Base-by-base conservation (phyloP, 2,329 filamentous ascomycete genomes). In the Tolypocladium guangdongense region DNA sequence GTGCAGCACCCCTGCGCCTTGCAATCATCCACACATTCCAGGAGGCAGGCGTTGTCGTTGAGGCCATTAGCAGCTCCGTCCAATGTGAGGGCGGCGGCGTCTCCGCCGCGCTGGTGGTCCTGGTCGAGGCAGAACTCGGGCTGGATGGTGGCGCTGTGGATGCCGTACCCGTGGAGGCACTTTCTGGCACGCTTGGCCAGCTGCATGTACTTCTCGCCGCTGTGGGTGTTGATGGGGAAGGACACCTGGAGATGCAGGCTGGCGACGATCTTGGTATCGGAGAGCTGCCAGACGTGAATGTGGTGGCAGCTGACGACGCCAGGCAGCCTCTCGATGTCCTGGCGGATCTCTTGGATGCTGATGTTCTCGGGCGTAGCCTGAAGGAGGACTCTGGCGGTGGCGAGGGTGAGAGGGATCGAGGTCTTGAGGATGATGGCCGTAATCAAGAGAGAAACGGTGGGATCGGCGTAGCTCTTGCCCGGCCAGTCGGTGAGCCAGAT, bases 101-200 rank as follows among this genome's bases (percentile, higher is more conserved):
- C 68, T 3, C 69, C 66, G 16, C 66, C 60, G 39, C 72, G 71
- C 53, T 63, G 66, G 57, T 75, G 77, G 51, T 69, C 67, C 41
- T 71, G 64, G 58, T 81, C 80, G 30, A 81, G 68, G 57, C 81
- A 83, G 61, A 85, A 99, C 69, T 99, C 93, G 7, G 93, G 93
- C 70, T 99, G 93, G 61, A 99, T 97, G 14, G 93, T 99, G 37
- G 90, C 92, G 38, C 88, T 95, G 74, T 99, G 93, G 59, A 99
- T 97, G 53, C 93, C 92, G 62, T 95, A 96, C 37, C 83, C 91
- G 69, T 99, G 93, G 3, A 99, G 82, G 64, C 93, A 99, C 64
- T 85, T 85, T 49, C 91, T 81, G 20, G 95, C 88, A 54, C 87
- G 84, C 55, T 83, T 83, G 22, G 92, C 90, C 39, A 99, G 80